Evolutionary conservation across 2,329 filamentous ascomycete species (phyloP), one percentile per base, ranked within the genome.

Genomic region (Alternaria viburni): DNA sequence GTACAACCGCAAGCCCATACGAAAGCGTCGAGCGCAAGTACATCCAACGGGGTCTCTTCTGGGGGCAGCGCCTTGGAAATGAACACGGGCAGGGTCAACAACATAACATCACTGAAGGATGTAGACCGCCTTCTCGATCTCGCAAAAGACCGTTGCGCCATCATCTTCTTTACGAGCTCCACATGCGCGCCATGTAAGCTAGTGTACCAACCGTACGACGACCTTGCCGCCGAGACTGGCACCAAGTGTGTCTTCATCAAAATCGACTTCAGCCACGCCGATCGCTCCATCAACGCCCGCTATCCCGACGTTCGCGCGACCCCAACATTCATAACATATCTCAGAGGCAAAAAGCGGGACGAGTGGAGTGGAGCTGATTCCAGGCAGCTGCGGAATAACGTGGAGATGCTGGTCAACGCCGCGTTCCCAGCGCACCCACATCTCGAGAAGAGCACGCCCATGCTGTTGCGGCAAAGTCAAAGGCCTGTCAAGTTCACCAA

Each of bases 131-230:
- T 90, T 2, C 82, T 96, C 6, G 77, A 82, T 1, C 81, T 82
- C 2, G 91, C 91, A 0, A 84, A 84, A 26, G 84, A 86, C 6
- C 89, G 91, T 1, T 93, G 90, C 64, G 92, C 92, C 0, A 87
- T 95, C 41, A 86, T 97, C 60, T 97, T 97, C 83, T 98, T 98
- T 82, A 97, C 95, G 0, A 97, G 93, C 4, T 88, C 91, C 3
- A 96, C 90, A 3, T 97, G 94, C 75, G 87, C 89, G 1, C 93
- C 94, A 0, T 97, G 95, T 85, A 95, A 91, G 78, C 81, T 88
- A 15, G 86, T 95, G 3, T 96, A 97, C 72, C 93, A 94, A 1
- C 81, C 90, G 0, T 98, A 93, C 73, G 91, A 96, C 64, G 85
- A 92, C 67, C 84, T 97, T 1, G 93, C 94, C 2, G 87, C 86